A percentile compares a stretch with the other conserved stretches of the same genome.
Evolutionary conservation across 345 rosid genomes (phyloP).

Genomic region (Erucastrum elatum): DNA sequence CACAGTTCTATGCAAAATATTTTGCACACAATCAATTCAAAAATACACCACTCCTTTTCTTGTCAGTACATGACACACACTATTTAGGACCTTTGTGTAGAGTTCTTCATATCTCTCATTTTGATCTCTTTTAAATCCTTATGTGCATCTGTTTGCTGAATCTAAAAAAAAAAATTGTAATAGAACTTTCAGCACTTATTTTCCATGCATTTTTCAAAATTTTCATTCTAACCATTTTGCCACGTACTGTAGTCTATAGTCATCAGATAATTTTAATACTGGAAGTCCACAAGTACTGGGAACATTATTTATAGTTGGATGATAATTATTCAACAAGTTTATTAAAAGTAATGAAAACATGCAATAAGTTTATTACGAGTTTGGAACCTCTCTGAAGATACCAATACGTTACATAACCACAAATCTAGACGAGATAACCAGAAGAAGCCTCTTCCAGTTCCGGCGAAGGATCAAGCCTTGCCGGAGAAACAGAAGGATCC

Average conservation of each 20-base stretch:
- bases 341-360: background rate
- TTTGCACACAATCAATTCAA: background rate
- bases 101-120: too few relatives aligned
- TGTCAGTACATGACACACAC: background rate
- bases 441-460: constrained; percentile 32
- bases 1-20: background rate
- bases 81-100: background rate
- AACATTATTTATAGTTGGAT: background rate
- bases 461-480: constrained; percentile 26
- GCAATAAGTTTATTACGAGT: background rate
- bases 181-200: background rate
- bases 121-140: too few relatives aligned
- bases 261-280: background rate
- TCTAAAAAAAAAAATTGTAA: background rate
- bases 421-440: constrained; percentile 7
- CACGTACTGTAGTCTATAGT: background rate
- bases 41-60: background rate
- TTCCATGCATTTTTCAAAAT: background rate
- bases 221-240: background rate
- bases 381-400: background rate
- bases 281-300: background rate
- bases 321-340: background rate
- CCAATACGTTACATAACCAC: background rate
- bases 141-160: background rate
- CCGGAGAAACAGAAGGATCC: constrained; percentile 34